Evolutionary conservation across 2,329 filamentous ascomycete species (phyloP).

Genomic region (Cadophora luteo-olivacea): DNA sequence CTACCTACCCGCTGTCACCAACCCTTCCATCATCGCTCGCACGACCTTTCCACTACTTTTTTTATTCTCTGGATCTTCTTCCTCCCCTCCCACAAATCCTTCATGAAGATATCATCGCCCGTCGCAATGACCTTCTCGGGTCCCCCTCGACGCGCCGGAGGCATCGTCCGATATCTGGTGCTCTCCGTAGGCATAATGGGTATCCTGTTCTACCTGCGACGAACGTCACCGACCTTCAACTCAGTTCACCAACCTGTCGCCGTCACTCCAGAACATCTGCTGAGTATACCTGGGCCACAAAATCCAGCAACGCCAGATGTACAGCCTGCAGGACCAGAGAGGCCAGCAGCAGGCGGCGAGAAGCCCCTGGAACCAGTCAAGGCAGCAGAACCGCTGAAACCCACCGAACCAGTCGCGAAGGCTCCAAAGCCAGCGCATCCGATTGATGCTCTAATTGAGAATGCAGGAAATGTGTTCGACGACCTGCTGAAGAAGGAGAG

Average conservation of each 20-base stretch:
- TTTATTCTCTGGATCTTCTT: not conserved
- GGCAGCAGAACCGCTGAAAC: not conserved
- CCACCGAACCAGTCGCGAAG: conserved; percentile 7
- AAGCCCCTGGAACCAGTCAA: not conserved
- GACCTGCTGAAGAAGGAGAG: conserved; percentile 50
- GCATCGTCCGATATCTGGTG: conserved; percentile 34
- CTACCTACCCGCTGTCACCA: not conserved
- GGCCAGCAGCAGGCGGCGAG: not conserved
- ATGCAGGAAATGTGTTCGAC: conserved; percentile 49
- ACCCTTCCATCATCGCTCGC: not conserved
- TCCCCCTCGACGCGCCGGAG: conserved; percentile 40
- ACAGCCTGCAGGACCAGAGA: conserved; percentile 16
- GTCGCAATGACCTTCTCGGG: conserved; percentile 40
- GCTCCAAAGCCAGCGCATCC: conserved; percentile 45
- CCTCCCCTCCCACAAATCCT: conserved; percentile 1
- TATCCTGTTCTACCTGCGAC: conserved; percentile 28
- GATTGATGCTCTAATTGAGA: conserved; percentile 53
- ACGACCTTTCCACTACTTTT: not conserved
- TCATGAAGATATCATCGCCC: conserved; percentile 41
- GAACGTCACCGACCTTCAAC: conserved; percentile 20
- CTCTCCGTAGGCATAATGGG: conserved; percentile 24
- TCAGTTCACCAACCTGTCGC: conserved; percentile 21
- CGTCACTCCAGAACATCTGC: conserved; percentile 22
- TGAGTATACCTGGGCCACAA: conserved; percentile 13
- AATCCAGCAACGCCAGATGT: conserved; percentile 21